These are phyloP conservation scores for Raphanus sativus DNA, from an alignment of 345 rosid genomes.

Conservation along the genomic window DNA sequence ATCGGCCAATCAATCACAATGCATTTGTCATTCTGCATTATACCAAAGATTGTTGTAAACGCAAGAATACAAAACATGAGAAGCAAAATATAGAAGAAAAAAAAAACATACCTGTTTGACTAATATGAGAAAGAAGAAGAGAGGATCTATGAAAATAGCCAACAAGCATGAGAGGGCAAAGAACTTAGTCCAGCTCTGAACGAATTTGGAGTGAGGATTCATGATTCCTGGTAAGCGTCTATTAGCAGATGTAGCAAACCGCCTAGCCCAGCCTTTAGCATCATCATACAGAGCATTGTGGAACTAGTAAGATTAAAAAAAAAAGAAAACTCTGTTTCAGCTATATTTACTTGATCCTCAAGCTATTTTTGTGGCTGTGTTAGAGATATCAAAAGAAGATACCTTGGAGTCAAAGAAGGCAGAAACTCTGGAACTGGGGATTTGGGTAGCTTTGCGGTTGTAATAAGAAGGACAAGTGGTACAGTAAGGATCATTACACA, in stretches of 20 bases:
- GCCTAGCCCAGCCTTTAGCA: constrained; percentile 83
- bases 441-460: constrained; percentile 44
- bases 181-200: constrained; percentile 70
- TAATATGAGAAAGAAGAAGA: constrained; percentile 73
- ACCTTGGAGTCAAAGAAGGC: constrained; percentile 29
- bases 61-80: background rate
- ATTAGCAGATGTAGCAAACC: constrained; percentile 43
- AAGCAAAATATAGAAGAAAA: background rate
- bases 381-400: background rate
- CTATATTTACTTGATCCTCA: constrained; percentile 4
- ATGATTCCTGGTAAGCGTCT: constrained; percentile 59
- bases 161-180: constrained; percentile 42
- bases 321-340: constrained; percentile 7
- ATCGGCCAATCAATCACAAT: constrained; percentile 49
- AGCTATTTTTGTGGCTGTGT: background rate
- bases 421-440: constrained; percentile 45
- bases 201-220: constrained; percentile 75
- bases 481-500: constrained; percentile 92
- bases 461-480: constrained; percentile 79
- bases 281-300: constrained; percentile 70
- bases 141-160: constrained; percentile 80
- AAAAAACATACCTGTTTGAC: constrained; percentile 46
- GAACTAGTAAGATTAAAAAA: constrained; percentile 44
- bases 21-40: constrained; percentile 50
- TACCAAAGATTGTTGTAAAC: background rate